Conservation (phyloP, 2,329 filamentous ascomycete genomes). For the Diplodia seriata region DNA sequence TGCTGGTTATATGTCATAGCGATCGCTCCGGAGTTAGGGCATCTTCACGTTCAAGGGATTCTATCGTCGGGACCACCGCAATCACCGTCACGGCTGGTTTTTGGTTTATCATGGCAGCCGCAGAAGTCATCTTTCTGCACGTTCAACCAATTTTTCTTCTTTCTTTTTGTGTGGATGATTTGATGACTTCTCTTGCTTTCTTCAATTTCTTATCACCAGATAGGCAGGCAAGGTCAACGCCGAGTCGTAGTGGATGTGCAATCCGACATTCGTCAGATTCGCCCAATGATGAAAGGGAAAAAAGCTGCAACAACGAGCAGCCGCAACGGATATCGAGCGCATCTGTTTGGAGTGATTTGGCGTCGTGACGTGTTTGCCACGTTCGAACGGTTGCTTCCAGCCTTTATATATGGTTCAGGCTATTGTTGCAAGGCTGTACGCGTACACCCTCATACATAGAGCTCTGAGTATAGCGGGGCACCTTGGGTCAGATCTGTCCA, state of each 20-base stretch:
- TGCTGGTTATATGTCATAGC: slow-evolving; percentile 15
- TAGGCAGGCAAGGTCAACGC: not conserved
- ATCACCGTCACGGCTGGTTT: slow-evolving; percentile 15
- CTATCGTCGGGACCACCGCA: not conserved
- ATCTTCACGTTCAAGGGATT: slow-evolving; percentile 1
- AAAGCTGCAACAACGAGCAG: not conserved
- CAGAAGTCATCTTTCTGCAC: slow-evolving; percentile 3
- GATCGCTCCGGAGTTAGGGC: slow-evolving; percentile 17
- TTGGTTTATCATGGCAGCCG: not conserved
- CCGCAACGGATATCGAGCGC: not conserved
- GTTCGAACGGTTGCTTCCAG: not conserved
- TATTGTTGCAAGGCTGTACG: not conserved
- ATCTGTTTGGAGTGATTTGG: not conserved
- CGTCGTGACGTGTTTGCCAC: not conserved
- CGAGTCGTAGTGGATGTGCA: not conserved
- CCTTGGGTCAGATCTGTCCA: not conserved
- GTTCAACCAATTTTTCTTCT: not conserved
- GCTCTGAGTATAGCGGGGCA: not conserved
- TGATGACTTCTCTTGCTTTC: slow-evolving; percentile 18
- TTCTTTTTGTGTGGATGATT: slow-evolving; percentile 14
- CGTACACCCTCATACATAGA: not conserved
- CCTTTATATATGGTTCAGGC: not conserved
- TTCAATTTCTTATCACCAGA: slow-evolving; percentile 1
- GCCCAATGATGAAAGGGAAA: not conserved
- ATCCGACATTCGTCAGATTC: not conserved